A percentile compares a stretch with the other conserved stretches of the same genome.
These are phyloP conservation scores for Aphanomyces invadans DNA, from an alignment of 352 stramenopile species.

Conservation along the genomic window DNA sequence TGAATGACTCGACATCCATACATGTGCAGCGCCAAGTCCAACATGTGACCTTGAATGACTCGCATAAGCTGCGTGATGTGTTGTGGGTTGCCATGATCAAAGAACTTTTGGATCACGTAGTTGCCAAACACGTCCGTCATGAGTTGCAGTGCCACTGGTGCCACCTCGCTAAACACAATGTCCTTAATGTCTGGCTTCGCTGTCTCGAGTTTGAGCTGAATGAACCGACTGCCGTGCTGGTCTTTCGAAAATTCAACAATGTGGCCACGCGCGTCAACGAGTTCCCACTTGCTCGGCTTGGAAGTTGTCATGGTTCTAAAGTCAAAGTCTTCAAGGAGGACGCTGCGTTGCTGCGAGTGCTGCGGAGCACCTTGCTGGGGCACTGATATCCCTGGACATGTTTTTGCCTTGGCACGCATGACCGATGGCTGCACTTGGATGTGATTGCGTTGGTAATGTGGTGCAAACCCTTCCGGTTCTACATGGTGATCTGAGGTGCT, in stretches of 20 bases:
- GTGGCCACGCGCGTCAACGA: constrained; percentile 74
- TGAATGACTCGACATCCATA: constrained; percentile 97
- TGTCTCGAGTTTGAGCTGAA: constrained; percentile 84
- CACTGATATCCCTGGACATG: no score
- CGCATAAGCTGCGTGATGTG: constrained; percentile 83
- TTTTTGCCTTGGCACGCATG: not conserved
- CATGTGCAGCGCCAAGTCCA: constrained; percentile 92
- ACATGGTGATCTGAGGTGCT: no score
- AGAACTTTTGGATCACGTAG: constrained; percentile 98
- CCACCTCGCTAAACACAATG: constrained; percentile 78
- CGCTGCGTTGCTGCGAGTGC: constrained; percentile 58
- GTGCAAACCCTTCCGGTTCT: no score
- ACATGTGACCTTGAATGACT: constrained; percentile 89
- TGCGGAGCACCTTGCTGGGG: no score
- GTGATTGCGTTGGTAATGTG: not conserved
- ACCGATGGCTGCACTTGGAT: not conserved
- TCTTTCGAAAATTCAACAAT: constrained; percentile 82
- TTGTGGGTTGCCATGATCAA: constrained; percentile 87
- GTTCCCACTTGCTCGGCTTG: constrained; percentile 76
- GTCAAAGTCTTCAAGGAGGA: constrained; percentile 70
- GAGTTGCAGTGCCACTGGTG: constrained; percentile 59
- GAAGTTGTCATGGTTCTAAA: constrained; percentile 31
- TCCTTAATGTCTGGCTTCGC: constrained; percentile 61
- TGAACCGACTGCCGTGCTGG: constrained; percentile 77
- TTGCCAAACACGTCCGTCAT: constrained; percentile 98